Conservation (phyloP, 2,329 filamentous ascomycete species). For the Paecilomyces formosus region DNA sequence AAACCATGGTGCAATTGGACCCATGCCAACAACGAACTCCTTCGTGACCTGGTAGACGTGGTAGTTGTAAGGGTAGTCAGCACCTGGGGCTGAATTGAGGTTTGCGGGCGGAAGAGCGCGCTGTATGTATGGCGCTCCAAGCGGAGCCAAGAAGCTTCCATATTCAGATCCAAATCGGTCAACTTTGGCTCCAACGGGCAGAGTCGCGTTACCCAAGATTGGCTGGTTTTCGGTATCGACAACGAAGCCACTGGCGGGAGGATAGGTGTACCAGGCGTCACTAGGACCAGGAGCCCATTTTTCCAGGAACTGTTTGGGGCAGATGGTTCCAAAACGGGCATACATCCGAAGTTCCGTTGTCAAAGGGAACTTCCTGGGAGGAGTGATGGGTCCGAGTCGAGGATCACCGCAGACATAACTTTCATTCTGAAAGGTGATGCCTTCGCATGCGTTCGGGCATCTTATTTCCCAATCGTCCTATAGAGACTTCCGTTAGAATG, state of each 20-base stretch:
- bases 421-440: constrained; percentile 20
- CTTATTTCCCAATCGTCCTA: neutral
- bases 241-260: constrained; percentile 36
- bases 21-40: constrained; percentile 33
- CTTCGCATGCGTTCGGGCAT: constrained; percentile 14
- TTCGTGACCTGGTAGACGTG: constrained; percentile 40
- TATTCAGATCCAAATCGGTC: constrained; percentile 44
- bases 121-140: constrained; percentile 42
- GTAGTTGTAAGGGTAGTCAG: constrained; percentile 41
- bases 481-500: neutral
- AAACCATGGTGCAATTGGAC: constrained; percentile 45
- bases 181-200: constrained; percentile 36
- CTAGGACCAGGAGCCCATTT: constrained; percentile 5
- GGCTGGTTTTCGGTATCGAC: constrained; percentile 24
- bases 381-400: constrained; percentile 28
- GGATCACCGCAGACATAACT: constrained; percentile 32
- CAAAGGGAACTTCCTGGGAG: constrained; percentile 26
- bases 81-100: constrained; percentile 28
- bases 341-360: constrained; percentile 25
- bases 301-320: constrained; percentile 31
- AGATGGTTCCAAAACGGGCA: constrained; percentile 32
- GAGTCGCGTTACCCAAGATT: constrained; percentile 36
- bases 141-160: constrained; percentile 37
- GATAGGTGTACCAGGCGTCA: constrained; percentile 27
- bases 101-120: constrained; percentile 42